Percentiles rank a stretch among this genome's conserved stretches.
Evolutionary conservation across 768 basidiomycete species (phyloP).

Genomic region (Mycena epipterygia): DNA sequence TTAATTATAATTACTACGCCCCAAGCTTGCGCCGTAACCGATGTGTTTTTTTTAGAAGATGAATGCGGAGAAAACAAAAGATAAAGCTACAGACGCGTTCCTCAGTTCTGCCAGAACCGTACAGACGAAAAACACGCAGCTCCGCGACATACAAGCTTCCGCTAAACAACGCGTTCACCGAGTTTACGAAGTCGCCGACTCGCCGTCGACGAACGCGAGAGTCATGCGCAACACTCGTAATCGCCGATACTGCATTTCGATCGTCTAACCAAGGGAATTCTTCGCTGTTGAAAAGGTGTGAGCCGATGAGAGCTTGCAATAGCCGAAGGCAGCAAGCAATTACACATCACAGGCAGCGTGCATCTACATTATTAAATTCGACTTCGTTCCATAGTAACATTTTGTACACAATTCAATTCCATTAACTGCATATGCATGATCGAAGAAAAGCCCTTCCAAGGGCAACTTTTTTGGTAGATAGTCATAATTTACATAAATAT

Average conservation of each 20-base stretch:
- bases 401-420: constrained; percentile 8
- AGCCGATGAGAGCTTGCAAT: constrained; percentile 10
- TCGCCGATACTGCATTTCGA: neutral
- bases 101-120: too few species aligned
- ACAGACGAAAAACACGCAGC: constrained; percentile 10
- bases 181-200: constrained; percentile 5
- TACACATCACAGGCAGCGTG: constrained; percentile 20
- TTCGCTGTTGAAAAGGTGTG: constrained; percentile 21
- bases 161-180: constrained; percentile 41
- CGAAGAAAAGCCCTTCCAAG: too few species aligned
- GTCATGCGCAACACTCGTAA: constrained; percentile 9
- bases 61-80: too few species aligned
- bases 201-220: neutral
- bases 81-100: too few species aligned
- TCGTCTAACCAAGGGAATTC: constrained; percentile 33
- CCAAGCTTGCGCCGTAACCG: too few species aligned
- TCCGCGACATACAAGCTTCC: constrained; percentile 32
- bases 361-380: constrained; percentile 29
- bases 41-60: too few species aligned
- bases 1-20: too few species aligned
- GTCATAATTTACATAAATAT: neutral
- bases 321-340: constrained; percentile 5
- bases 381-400: constrained; percentile 32
- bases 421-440: neutral
- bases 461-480: too few species aligned